Evolutionary conservation across 495 filamentous ascomycete species (phyloP).

Genomic region (Penicillium diatomitis): DNA sequence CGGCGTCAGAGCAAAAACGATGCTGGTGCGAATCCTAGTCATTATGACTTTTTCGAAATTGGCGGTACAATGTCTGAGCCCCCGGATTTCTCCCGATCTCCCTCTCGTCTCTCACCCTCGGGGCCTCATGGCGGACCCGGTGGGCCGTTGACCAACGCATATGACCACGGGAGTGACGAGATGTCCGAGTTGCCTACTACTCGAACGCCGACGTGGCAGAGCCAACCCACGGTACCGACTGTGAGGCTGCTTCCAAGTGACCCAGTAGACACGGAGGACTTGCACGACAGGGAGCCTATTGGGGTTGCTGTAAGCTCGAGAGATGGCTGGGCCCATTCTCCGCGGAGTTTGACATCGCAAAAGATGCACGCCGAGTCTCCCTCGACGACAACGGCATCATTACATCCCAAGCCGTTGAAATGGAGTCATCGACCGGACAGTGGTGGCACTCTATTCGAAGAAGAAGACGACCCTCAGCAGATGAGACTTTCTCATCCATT

Average conservation of each 20-base stretch:
- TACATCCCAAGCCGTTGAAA: conserved; percentile 32
- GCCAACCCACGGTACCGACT: conserved; percentile 12
- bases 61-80: conserved; percentile 37
- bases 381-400: conserved; percentile 14
- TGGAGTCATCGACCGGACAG: conserved; percentile 28
- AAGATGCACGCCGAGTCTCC: conserved; percentile 26
- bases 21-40: conserved; percentile 10
- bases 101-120: conserved; percentile 6
- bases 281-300: conserved; percentile 11
- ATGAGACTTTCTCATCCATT: neutral
- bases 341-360: conserved; percentile 22
- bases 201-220: conserved; percentile 5
- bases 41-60: conserved; percentile 25
- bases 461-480: conserved; percentile 23
- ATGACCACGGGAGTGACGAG: neutral
- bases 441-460: conserved; percentile 32
- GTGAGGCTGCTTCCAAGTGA: neutral
- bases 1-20: conserved; percentile 16
- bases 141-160: too few relatives aligned
- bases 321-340: conserved; percentile 21
- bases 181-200: conserved; percentile 5
- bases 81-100: conserved; percentile 22
- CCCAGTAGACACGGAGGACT: neutral
- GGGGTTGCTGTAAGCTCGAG: conserved; percentile 24
- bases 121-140: neutral